These are phyloP conservation scores for Casuarina glauca DNA, from an alignment of 306 rosid species.

Conservation along the genomic window DNA sequence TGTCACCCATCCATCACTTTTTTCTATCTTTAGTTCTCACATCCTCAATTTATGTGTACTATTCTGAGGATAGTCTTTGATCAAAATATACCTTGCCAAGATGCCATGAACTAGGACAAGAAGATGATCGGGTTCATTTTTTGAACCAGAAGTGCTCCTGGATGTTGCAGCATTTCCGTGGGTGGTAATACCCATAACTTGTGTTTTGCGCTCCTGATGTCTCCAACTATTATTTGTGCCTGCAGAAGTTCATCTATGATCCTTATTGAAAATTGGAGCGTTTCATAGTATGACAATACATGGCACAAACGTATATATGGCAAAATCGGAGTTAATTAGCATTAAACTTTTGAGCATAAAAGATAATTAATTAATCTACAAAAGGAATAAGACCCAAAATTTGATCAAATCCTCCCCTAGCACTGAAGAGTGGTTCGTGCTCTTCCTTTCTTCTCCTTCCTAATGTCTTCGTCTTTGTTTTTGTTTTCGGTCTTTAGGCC, in stretches of 20 bases:
- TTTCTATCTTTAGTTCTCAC: background rate
- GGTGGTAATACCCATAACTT: constrained; percentile 59
- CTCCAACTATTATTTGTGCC: constrained; percentile 55
- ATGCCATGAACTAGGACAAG: constrained; percentile 98
- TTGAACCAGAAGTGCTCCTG: constrained; percentile 32
- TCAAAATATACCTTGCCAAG: constrained; percentile 72
- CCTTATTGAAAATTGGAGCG: constrained; percentile 17
- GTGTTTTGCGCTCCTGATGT: constrained; percentile 54
- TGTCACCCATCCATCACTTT: background rate
- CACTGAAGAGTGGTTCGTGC: background rate
- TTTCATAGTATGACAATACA: background rate
- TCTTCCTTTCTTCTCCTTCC: background rate
- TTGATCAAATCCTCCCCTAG: background rate
- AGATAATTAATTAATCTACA: background rate
- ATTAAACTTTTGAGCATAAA: background rate
- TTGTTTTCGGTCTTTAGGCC: background rate
- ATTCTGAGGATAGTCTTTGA: background rate
- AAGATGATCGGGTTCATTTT: constrained; percentile 77
- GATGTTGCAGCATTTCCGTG: constrained; percentile 46
- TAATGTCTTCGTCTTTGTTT: no score
- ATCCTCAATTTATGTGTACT: background rate
- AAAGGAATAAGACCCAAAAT: background rate
- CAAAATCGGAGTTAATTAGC: no score
- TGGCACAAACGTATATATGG: background rate
- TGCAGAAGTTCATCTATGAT: constrained; percentile 40